Evolutionary conservation across 257 asterid genomes (phyloP), one percentile per base, ranked within the genome.

Genomic region (Parsonsia alboflavescens): DNA sequence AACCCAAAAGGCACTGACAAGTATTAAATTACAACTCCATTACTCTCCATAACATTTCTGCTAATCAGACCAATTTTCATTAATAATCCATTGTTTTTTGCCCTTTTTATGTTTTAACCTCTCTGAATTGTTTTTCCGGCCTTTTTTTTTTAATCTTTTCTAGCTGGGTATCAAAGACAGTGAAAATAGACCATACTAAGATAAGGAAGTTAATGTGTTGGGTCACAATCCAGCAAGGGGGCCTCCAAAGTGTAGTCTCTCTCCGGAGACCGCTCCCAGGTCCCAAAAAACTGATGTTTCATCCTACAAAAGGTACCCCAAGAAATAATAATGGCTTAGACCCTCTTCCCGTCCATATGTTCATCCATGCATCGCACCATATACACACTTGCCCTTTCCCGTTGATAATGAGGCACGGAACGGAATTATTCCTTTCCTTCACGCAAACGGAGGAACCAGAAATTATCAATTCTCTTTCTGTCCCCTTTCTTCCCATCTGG

Each of bases 401-500:
- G 63, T 71, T 46, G 49, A 46, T 33, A 33, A 33, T 52, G 28
- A 8, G 61, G 68, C 78, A 76, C 76, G 16, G 77, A 61, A 56
- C 49, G 56, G 46, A 68, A 71, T 24, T 49, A 48, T 52, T 73
- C 73, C 68, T 63, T 49, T 77, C 69, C 50, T 69, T 75, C 73
- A 70, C n/a, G 24, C n/a, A 45, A 36, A 75, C 1, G 13, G 73
- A 26, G 84, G 90, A 89, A 80, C 91, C 91, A 83, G 83, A 56
- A 39, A 61, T 72, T 66, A 71, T 77, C 66, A 70, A 73, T 46
- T 64, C 78, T 69, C 66, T 79, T 80, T 69, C 74, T 80, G 87
- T 80, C 86, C 78, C 85, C 86, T 78, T 85, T 72, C 88, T 82
- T 81, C 89, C 89, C 88, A 73, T 81, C 86, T 68, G 69, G 78